A percentile compares a stretch with the other conserved stretches of the same genome.
phyloP scores from a whole-genome alignment of 305 asterid genomes.

The Salvia sclarea region DNA sequence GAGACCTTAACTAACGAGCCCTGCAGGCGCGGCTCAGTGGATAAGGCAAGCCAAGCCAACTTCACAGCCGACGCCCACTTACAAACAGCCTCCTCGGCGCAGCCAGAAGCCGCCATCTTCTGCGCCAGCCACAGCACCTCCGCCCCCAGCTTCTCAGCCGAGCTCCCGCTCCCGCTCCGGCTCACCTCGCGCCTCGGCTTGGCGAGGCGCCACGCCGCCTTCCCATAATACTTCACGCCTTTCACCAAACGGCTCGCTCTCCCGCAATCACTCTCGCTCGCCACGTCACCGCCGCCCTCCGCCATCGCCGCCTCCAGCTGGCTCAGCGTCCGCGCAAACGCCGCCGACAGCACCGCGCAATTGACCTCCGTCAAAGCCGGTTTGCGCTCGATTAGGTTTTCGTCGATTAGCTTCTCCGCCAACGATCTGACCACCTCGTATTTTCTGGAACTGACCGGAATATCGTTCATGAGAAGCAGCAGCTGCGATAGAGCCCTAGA shows the following conservation, averaged over 20 bases:
- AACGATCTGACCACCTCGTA: slow-evolving; percentile 71
- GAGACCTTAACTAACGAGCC: slow-evolving; percentile 72
- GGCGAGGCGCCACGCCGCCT: slow-evolving; percentile 48
- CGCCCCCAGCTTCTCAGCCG: slow-evolving; percentile 85
- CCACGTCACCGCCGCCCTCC: slow-evolving; percentile 35
- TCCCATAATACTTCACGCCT: slow-evolving; percentile 45
- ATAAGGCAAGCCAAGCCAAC: slow-evolving; percentile 68
- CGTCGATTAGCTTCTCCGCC: slow-evolving; percentile 78
- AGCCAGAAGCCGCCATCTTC: slow-evolving; percentile 79
- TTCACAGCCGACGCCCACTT: slow-evolving; percentile 74
- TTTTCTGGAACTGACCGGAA: slow-evolving; percentile 84
- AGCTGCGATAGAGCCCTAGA: slow-evolving; percentile 76
- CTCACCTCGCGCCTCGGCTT: slow-evolving; percentile 41
- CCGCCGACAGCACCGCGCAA: slow-evolving; percentile 57
- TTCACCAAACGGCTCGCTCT: slow-evolving; percentile 43
- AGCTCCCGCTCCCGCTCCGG: slow-evolving; percentile 48
- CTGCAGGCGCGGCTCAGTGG: slow-evolving; percentile 78
- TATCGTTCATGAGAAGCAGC: slow-evolving; percentile 60
- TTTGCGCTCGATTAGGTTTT: slow-evolving; percentile 50
- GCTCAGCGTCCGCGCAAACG: slow-evolving; percentile 55
- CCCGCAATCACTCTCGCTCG: slow-evolving; percentile 7
- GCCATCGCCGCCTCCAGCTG: slow-evolving; percentile 59
- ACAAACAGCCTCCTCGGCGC: slow-evolving; percentile 64
- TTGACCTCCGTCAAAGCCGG: slow-evolving; percentile 53
- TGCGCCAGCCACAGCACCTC: slow-evolving; percentile 81